Base-by-base conservation (phyloP, 2,329 filamentous ascomycete species). In the Pseudogymnoascus sp. region DNA sequence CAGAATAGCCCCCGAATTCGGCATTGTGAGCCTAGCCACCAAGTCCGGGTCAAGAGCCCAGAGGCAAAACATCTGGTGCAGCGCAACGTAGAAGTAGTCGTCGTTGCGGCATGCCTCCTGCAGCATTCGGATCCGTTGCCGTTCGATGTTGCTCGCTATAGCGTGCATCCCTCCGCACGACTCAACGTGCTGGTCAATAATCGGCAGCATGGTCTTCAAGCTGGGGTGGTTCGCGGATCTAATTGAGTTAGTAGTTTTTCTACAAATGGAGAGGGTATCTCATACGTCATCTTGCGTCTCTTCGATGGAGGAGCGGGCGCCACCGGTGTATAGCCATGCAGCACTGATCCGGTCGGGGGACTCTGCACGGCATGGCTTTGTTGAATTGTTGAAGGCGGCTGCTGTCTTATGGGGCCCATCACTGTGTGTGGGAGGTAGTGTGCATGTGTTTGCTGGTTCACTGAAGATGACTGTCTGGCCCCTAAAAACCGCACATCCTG, bases 11-110 rank as follows among this genome's bases (percentile, higher is more conserved):
- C 59, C 9, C 17, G 65, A 44, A 23, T 68, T 68, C 53, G 77
- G 71, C 1, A 74, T 73, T 11, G 79, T 69, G 2, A 78, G 65
- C 11, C 61, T 68, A 15, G 79, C 74, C 4, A 82, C 70, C 2
- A 70, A 65, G 1, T 67, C 62, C 0, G 72, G 75, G 17, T 77
- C 71, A 2, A 75, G 64, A 3, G 79, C 80, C 80, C 82, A 84
- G 19, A 82, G 70, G 70, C 86, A 89, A 71, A 84, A 87, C 1
- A 88, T 65, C 70, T 90, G 87, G 70, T 90, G 87, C 11, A 89
- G 71, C 5, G 81, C 77, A 60, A 91, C 68, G 70, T 87, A 92
- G 70, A 89, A 84, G 57, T 77, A 66, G 71, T 93, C 89, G 4
- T 79, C 73, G 0, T 71, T 68, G 1, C 66, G 47, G 67, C 85